Conservation (phyloP, 257 asterid species). For the Nicotiana sylvestris region DNA sequence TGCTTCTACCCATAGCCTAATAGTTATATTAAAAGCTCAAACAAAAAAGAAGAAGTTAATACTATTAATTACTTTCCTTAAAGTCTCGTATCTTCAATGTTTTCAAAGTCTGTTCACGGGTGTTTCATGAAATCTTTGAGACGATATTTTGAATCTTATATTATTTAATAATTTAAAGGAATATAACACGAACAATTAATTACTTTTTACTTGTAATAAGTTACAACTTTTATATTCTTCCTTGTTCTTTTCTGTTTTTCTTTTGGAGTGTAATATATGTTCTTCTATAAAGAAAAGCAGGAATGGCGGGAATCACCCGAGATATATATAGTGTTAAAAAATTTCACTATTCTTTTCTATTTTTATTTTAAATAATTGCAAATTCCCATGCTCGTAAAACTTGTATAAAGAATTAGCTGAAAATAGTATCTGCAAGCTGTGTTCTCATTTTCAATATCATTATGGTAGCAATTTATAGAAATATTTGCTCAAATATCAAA, state of each 20-base stretch:
- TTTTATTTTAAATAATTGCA: neutral
- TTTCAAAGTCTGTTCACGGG: neutral
- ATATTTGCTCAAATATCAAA: neutral
- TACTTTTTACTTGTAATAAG: neutral
- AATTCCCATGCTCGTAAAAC: neutral
- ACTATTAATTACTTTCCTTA: neutral
- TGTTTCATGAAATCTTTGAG: conserved; percentile 1
- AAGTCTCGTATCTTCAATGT: neutral
- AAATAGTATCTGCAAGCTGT: neutral
- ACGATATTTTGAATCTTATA: neutral
- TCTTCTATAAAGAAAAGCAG: neutral
- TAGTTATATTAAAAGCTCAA: too few species aligned
- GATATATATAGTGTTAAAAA: neutral
- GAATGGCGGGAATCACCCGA: neutral
- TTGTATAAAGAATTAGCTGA: neutral
- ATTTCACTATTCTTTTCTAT: neutral
- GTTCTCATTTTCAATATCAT: neutral
- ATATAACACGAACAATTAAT: neutral
- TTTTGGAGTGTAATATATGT: neutral
- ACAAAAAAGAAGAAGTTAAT: too few species aligned
- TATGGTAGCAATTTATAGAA: neutral
- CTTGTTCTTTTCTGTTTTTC: too few species aligned
- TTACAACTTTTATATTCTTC: neutral
- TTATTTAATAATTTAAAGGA: neutral
- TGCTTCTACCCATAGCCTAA: too few species aligned